Conservation (phyloP, 2,329 filamentous ascomycete genomes). For the Dothideomycetes sp. region DNA sequence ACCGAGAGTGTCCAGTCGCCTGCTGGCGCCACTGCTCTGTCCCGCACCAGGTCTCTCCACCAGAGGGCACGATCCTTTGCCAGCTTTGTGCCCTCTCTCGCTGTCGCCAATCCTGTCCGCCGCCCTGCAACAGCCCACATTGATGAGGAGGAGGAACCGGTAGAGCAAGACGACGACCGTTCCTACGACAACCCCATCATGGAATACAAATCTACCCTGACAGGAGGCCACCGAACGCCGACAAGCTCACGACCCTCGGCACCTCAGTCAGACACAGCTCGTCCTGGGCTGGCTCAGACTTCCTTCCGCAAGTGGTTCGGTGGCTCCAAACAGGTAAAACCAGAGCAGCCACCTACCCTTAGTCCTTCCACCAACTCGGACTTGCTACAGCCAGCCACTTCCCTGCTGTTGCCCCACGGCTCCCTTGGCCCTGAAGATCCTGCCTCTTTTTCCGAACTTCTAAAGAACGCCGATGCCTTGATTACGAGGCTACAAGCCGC, state of each 20-base stretch:
- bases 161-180: conserved; percentile 16
- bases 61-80: conserved; percentile 8
- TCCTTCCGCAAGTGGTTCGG: conserved; percentile 22
- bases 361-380: conserved; percentile 29
- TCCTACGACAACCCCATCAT: conserved; percentile 20
- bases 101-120: conserved; percentile 8
- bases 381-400: conserved; percentile 41
- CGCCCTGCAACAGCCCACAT: conserved; percentile 2
- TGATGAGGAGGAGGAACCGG: conserved; percentile 2
- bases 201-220: conserved; percentile 23
- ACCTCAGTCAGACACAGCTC: conserved; percentile 2
- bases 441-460: conserved; percentile 45
- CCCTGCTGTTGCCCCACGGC: conserved; percentile 43
- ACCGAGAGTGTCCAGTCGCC: conserved; percentile 10
- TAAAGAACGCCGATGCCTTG: conserved; percentile 44
- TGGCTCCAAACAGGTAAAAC: conserved; percentile 15
- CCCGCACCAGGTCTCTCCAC: conserved; percentile 9
- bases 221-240: conserved; percentile 13
- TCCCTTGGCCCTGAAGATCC: conserved; percentile 37
- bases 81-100: conserved; percentile 7
- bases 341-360: conserved; percentile 6
- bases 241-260: not conserved
- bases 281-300: conserved; percentile 6
- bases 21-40: conserved; percentile 7
- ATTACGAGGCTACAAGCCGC: conserved; percentile 44